Evolutionary conservation across 345 rosid species (phyloP).

Genomic region (Carallia pectinifolia): DNA sequence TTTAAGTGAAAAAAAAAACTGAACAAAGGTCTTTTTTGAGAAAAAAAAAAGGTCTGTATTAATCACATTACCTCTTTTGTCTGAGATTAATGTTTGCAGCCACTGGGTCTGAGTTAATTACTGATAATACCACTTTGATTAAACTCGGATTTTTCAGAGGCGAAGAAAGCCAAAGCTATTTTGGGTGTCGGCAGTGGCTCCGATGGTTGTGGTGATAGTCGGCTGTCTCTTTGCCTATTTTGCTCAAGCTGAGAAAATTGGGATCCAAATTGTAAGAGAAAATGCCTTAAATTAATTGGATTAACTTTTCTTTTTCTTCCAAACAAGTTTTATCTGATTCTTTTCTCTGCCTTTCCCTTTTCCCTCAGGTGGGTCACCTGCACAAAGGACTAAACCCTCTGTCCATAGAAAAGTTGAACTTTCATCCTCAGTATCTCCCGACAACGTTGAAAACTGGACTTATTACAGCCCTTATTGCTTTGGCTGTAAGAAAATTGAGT

Average conservation of each 20-base stretch:
- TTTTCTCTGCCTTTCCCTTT: neutral
- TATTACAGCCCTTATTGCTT: constrained; percentile 61
- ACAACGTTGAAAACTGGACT: constrained; percentile 55
- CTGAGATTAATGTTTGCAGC: neutral
- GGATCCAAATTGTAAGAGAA: constrained; percentile 62
- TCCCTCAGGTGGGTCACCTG: constrained; percentile 67
- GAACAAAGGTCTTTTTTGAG: too few species aligned
- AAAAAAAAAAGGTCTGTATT: too few species aligned
- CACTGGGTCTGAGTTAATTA: neutral
- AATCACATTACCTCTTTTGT: neutral
- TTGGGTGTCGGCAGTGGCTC: constrained; percentile 86
- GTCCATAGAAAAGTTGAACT: constrained; percentile 53
- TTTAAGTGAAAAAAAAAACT: too few species aligned
- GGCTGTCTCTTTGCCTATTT: constrained; percentile 71
- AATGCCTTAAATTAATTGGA: neutral
- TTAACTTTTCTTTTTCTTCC: neutral
- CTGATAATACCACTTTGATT: too few species aligned
- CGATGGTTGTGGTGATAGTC: constrained; percentile 62
- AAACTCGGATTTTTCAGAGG: constrained; percentile 39
- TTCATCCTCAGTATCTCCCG: constrained; percentile 54
- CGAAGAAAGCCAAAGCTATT: constrained; percentile 68
- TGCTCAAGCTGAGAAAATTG: constrained; percentile 49
- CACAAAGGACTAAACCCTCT: constrained; percentile 73
- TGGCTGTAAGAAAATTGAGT: constrained; percentile 51
- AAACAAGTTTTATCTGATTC: neutral